These are phyloP conservation scores for Fusarium illudens DNA, from an alignment of 2,329 filamentous ascomycete species.

Conservation along the genomic window DNA sequence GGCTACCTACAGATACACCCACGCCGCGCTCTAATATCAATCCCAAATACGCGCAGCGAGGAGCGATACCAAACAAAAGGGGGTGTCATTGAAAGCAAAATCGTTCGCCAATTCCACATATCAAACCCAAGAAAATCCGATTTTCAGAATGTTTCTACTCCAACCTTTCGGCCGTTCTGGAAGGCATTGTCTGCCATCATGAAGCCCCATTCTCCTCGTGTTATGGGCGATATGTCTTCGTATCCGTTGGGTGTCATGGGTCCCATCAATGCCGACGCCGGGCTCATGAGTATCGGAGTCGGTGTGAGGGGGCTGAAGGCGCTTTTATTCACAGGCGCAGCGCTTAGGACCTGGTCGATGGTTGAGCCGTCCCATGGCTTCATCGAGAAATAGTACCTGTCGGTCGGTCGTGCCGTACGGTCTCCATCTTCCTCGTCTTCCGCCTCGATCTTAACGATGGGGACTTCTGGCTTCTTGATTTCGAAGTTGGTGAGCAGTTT, in stretches of 20 bases:
- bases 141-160: constrained; percentile 52
- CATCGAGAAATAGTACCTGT: constrained; percentile 41
- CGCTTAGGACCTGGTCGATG: constrained; percentile 56
- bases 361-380: constrained; percentile 47
- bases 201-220: constrained; percentile 69
- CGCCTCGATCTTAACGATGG: background rate
- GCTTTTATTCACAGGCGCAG: constrained; percentile 31
- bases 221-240: constrained; percentile 70
- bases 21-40: constrained; percentile 20
- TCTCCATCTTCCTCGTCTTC: constrained; percentile 46
- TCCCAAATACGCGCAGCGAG: constrained; percentile 12
- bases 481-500: constrained; percentile 57
- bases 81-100: constrained; percentile 21
- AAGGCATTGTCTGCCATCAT: constrained; percentile 61
- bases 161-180: constrained; percentile 55
- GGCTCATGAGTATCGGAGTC: constrained; percentile 34
- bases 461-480: constrained; percentile 16
- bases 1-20: background rate
- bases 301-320: constrained; percentile 37
- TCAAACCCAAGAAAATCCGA: background rate
- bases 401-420: constrained; percentile 50
- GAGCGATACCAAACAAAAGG: constrained; percentile 9
- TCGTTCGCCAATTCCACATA: constrained; percentile 15
- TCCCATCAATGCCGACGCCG: constrained; percentile 47
- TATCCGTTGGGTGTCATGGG: constrained; percentile 66